Evolutionary conservation across 2,329 filamentous ascomycete genomes (phyloP).

Genomic region (Akanthomyces dipterigenus): DNA sequence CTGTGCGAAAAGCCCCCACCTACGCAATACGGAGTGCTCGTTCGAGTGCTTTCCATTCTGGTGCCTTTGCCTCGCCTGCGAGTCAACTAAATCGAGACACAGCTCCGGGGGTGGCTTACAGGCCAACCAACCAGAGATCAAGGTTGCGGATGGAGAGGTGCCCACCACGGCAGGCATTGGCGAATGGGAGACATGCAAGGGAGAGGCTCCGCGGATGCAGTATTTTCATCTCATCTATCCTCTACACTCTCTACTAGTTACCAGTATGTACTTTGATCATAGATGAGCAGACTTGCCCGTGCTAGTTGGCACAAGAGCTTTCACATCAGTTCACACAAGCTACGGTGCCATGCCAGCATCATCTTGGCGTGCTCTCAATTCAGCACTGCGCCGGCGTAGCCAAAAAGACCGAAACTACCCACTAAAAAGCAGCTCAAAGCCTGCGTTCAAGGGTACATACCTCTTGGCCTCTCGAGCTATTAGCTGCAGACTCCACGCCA

Average conservation of each 20-base stretch:
- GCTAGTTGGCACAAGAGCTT: not conserved
- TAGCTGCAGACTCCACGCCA: not conserved
- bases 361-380: not conserved
- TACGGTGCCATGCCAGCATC: not conserved
- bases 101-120: not conserved
- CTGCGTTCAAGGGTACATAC: no score
- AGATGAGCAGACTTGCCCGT: not conserved
- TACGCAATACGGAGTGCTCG: constrained; percentile 1
- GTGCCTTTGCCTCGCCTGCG: constrained; percentile 2
- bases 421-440: not conserved
- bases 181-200: not conserved
- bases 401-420: not conserved
- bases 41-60: not conserved
- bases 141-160: not conserved
- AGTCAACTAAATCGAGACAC: constrained; percentile 1
- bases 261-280: no score
- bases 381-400: not conserved
- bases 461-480: not conserved
- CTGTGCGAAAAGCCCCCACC: not conserved
- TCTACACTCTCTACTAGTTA: no score
- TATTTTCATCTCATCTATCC: no score
- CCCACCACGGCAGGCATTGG: not conserved
- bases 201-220: no score
- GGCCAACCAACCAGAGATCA: not conserved
- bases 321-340: not conserved